Base-by-base conservation (phyloP, 225 moss, liverwort and hornwort species). In the Pseudisothecium myosuroides region DNA sequence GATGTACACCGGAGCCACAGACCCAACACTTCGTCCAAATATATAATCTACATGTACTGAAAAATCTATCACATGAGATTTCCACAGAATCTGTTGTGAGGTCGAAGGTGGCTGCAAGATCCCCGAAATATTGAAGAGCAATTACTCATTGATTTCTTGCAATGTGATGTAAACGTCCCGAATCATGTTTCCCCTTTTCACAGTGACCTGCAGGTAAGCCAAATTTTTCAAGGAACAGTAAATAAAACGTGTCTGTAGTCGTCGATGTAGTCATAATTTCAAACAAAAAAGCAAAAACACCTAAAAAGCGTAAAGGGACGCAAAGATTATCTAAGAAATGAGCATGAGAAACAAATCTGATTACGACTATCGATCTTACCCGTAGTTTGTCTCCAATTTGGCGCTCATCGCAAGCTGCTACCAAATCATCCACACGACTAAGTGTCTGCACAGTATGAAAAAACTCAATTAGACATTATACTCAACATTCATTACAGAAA, bases 321-420 rank as follows among this genome's bases (percentile, higher is more conserved):
- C 28, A 74, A 45, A 80, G 74, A 34, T 67, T 36, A 22, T 80
- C 21, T 56, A 83, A 43, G 26, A 83, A 65, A 87, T 80, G 80
- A 49, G 56, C 69, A 50, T 45, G 75, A 67, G 39, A 45, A 67
- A 89, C 32, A 61, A 77, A 77, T 88, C 22, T 58, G 37, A 61
- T 73, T 39, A 41, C 10, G 37, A 68, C 47, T 69, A 60, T 9
- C 29, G 24, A 43, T 45, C 87, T 85, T 91, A 94, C 94, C 91
- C 94, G 87, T 56, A 94, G 10, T 87, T 82, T 93, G 16, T 94
- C 94, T 87, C 94, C 94, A 74, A 94, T 94, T 89, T 92, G 87
- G 39, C 92, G 92, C 91, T 94, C 94, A 84, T 94, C 94, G 81
- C 93, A 94, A 89, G 94, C 93, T 50, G 93, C 94, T 80, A 94